phyloP scores from a whole-genome alignment of 2,329 filamentous ascomycete species.

The Septoria linicola region DNA sequence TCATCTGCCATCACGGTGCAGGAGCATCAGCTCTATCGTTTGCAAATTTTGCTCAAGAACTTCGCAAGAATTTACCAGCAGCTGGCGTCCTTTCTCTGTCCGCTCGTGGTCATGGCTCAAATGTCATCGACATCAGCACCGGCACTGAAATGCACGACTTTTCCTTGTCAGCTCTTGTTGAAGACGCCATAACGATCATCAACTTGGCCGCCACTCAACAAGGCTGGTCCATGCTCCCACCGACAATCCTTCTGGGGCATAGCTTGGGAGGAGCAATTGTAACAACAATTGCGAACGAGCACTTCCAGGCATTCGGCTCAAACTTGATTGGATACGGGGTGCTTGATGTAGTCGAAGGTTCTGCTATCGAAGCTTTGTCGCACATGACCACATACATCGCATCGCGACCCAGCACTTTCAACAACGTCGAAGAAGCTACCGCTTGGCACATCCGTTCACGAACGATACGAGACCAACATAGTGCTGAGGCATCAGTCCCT shows the following conservation, averaged over 20 bases:
- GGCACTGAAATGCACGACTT: slow-evolving; percentile 59
- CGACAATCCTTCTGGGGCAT: slow-evolving; percentile 82
- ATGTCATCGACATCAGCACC: slow-evolving; percentile 48
- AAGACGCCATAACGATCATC: slow-evolving; percentile 71
- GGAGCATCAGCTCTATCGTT: slow-evolving; percentile 93
- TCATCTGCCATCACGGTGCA: slow-evolving; percentile 92
- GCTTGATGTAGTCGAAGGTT: slow-evolving; percentile 91
- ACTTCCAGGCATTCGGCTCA: slow-evolving; percentile 54
- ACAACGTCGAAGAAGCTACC: slow-evolving; percentile 74
- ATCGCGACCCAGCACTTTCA: slow-evolving; percentile 74
- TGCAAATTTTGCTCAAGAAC: slow-evolving; percentile 73
- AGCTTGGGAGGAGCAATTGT: slow-evolving; percentile 90
- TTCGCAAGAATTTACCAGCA: slow-evolving; percentile 71
- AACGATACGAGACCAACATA: slow-evolving; percentile 77
- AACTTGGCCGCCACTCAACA: slow-evolving; percentile 63
- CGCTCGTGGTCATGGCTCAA: slow-evolving; percentile 81
- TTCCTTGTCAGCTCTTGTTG: slow-evolving; percentile 67
- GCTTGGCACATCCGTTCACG: slow-evolving; percentile 92
- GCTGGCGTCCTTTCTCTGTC: slow-evolving; percentile 84
- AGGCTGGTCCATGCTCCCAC: slow-evolving; percentile 71
- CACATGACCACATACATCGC: slow-evolving; percentile 92
- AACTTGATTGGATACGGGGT: slow-evolving; percentile 82
- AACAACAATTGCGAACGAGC: slow-evolving; percentile 68
- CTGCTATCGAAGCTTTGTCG: slow-evolving; percentile 88
- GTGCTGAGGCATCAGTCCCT: slow-evolving; percentile 85